A percentile compares a stretch with the other conserved stretches of the same genome.
phyloP scores from a whole-genome alignment of 106 monocot genomes.

The Phalaenopsis aphrodite region DNA sequence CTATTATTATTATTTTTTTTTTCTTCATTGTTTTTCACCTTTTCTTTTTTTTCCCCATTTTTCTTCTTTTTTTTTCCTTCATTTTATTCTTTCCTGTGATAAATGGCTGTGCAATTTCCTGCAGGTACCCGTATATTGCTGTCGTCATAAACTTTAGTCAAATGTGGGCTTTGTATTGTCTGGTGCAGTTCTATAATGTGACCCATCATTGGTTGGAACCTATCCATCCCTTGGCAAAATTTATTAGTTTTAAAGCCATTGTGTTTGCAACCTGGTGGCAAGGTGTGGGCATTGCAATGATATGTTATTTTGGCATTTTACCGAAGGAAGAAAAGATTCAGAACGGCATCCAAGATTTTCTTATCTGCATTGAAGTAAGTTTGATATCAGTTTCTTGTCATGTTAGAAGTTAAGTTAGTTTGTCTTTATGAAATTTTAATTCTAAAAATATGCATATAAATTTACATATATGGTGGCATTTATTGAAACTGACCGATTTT shows the following conservation, averaged over 20 bases:
- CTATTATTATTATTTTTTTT: too few relatives aligned
- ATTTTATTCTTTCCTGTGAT: background rate
- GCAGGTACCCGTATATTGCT: constrained; percentile 82
- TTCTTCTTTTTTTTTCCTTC: too few relatives aligned
- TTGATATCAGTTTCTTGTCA: background rate
- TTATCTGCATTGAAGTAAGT: constrained; percentile 81
- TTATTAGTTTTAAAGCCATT: constrained; percentile 92
- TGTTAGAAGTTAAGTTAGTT: background rate
- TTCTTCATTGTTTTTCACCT: too few relatives aligned
- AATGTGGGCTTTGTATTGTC: constrained; percentile 87
- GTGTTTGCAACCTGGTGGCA: constrained; percentile 98
- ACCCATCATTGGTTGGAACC: constrained; percentile 47
- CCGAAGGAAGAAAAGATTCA: constrained; percentile 67
- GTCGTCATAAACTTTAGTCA: constrained; percentile 81
- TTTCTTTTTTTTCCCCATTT: too few relatives aligned
- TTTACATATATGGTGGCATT: background rate
- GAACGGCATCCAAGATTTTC: constrained; percentile 74
- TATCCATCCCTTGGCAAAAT: constrained; percentile 75
- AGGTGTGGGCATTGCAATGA: constrained; percentile 66
- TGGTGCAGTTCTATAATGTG: constrained; percentile 84
- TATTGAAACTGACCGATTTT: background rate
- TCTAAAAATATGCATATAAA: background rate
- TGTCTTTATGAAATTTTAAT: background rate
- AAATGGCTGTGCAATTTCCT: background rate
- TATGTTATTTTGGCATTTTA: constrained; percentile 66